phyloP scores from a whole-genome alignment of 148 eudicot genomes.

The Chenopodium suecicum region DNA sequence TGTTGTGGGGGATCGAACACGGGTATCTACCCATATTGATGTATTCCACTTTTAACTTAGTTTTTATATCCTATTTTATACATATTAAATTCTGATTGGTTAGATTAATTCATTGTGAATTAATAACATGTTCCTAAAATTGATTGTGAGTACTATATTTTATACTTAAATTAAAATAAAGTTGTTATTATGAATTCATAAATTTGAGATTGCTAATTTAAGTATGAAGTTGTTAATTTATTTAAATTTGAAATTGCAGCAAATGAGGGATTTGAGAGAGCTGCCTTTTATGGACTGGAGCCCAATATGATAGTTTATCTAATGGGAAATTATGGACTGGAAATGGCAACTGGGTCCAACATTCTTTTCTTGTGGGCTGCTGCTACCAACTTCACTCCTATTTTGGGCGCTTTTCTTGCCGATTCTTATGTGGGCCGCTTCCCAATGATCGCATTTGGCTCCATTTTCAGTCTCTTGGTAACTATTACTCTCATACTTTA shows the following conservation, averaged over 20 bases:
- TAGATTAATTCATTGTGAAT: too few relatives aligned
- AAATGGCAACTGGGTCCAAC: constrained; percentile 45
- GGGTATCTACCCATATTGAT: too few relatives aligned
- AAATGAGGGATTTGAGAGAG: constrained; percentile 53
- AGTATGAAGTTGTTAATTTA: neutral
- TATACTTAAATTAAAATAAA: too few relatives aligned
- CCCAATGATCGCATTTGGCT: constrained; percentile 49
- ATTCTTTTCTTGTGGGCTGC: constrained; percentile 51
- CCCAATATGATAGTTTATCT: constrained; percentile 67
- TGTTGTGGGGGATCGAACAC: too few relatives aligned
- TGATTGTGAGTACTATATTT: too few relatives aligned
- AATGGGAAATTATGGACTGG: constrained; percentile 47
- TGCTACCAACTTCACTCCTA: constrained; percentile 46
- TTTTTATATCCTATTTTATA: too few relatives aligned
- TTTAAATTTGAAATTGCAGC: constrained; percentile 27
- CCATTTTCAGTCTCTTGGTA: constrained; percentile 50
- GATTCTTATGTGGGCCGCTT: constrained; percentile 59
- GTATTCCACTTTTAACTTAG: too few relatives aligned
- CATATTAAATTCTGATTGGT: too few relatives aligned
- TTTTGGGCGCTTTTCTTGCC: constrained; percentile 45
- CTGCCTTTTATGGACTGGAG: constrained; percentile 46
- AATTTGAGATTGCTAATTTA: too few relatives aligned
- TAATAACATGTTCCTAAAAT: too few relatives aligned
- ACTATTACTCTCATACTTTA: neutral
- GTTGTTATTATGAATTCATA: too few relatives aligned